These are phyloP conservation scores for Tetrastigma voinierianum DNA, from an alignment of 164 flowering plant species.

Conservation along the genomic window DNA sequence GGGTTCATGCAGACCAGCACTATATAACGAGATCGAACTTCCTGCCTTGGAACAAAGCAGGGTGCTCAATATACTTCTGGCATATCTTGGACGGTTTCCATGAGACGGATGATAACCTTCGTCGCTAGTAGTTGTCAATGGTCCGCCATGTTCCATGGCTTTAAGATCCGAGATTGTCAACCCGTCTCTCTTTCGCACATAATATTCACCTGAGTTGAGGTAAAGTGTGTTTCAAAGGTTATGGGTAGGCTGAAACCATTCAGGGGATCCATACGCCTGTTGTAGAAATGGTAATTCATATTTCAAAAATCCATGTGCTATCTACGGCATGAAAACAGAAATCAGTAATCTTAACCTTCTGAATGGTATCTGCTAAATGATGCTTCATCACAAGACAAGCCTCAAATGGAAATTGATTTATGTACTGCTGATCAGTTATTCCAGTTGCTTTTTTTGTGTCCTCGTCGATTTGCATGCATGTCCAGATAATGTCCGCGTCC, in stretches of 20 bases:
- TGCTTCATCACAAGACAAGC: slow-evolving; percentile 99
- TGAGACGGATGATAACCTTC: slow-evolving; percentile 87
- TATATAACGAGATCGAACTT: slow-evolving; percentile 97
- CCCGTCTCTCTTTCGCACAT: slow-evolving; percentile 59
- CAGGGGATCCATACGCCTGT: slow-evolving; percentile 82
- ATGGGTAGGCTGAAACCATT: slow-evolving; percentile 97
- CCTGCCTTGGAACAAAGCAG: slow-evolving; percentile 78
- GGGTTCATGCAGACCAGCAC: slow-evolving; percentile 85
- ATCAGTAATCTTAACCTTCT: slow-evolving; percentile 49
- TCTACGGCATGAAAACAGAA: neutral
- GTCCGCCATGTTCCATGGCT: slow-evolving; percentile 99
- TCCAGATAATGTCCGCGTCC: slow-evolving; percentile 97
- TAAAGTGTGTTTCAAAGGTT: slow-evolving; percentile 81
- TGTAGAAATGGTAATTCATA: neutral
- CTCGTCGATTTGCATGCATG: slow-evolving; percentile 81
- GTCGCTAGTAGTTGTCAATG: slow-evolving; percentile 89
- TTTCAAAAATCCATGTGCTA: neutral
- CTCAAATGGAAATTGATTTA: slow-evolving; percentile 97
- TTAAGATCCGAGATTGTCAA: slow-evolving; percentile 91
- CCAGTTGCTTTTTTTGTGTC: slow-evolving; percentile 74
- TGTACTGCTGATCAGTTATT: slow-evolving; percentile 67
- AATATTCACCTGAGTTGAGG: slow-evolving; percentile 85
- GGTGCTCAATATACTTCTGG: slow-evolving; percentile 96
- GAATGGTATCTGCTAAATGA: slow-evolving; percentile 90
- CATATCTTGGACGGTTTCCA: slow-evolving; percentile 99